A percentile compares a stretch with the other conserved stretches of the same genome.
phyloP scores from a whole-genome alignment of 257 asterid species.

The Fraxinus excelsior region DNA sequence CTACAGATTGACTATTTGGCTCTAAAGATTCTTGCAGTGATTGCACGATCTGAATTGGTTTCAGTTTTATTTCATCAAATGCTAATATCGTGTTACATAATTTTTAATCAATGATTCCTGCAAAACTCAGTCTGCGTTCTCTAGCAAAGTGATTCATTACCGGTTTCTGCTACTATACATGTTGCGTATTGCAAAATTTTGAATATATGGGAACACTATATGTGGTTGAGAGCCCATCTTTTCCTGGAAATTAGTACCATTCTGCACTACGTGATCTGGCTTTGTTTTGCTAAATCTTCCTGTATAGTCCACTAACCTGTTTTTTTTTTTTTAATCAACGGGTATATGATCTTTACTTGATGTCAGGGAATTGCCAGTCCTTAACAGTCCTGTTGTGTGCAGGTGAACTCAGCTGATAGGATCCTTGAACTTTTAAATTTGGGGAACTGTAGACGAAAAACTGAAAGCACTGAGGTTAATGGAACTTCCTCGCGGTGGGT shows the following conservation, averaged over 20 bases:
- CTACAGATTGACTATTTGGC: not conserved
- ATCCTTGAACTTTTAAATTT: constrained; percentile 84
- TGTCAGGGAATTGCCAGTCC: constrained; percentile 12
- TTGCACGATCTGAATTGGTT: not conserved
- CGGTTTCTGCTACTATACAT: not conserved
- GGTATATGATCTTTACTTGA: not conserved
- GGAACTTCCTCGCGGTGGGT: constrained; percentile 94
- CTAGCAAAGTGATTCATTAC: not conserved
- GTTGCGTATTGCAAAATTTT: not conserved
- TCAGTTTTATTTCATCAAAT: not conserved
- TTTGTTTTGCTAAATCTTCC: not conserved
- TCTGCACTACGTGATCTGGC: not conserved
- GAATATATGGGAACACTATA: not conserved
- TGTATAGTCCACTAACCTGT: not conserved
- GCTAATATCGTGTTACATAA: not conserved
- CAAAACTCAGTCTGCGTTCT: not conserved
- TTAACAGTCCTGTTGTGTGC: constrained; percentile 32
- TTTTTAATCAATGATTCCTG: not conserved
- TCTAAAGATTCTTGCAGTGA: not conserved
- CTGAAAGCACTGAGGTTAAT: constrained; percentile 91
- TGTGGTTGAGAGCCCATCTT: not conserved
- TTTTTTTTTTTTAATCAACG: not conserved
- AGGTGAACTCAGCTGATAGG: constrained; percentile 93
- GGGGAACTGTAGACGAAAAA: constrained; percentile 96
- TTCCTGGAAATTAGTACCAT: not conserved